phyloP scores from a whole-genome alignment of 2,329 filamentous ascomycete genomes.

The Aspergillus bombycis region DNA sequence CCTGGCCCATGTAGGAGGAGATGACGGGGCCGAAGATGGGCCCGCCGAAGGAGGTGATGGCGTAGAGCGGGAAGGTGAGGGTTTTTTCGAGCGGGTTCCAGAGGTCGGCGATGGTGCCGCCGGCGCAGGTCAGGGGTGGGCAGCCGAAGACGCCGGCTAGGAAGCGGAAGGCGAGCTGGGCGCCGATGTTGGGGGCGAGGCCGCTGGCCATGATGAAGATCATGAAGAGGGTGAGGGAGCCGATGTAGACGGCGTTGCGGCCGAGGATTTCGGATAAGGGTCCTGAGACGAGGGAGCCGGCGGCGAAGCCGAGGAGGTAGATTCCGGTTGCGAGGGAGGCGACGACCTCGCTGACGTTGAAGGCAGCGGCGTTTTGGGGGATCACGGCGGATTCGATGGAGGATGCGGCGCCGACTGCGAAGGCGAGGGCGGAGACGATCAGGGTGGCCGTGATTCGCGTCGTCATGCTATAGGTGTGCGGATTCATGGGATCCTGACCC shows the following conservation, averaged over 20 bases:
- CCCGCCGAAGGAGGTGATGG: constrained; percentile 47
- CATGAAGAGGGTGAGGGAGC: constrained; percentile 49
- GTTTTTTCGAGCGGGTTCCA: constrained; percentile 51
- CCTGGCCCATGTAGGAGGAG: constrained; percentile 17
- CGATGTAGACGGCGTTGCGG: constrained; percentile 54
- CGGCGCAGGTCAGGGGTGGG: constrained; percentile 48
- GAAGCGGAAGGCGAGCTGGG: constrained; percentile 54
- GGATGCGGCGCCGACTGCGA: constrained; percentile 55
- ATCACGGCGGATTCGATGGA: constrained; percentile 57
- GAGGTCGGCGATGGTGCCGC: constrained; percentile 50
- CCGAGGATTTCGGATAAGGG: constrained; percentile 54
- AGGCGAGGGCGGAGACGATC: constrained; percentile 52
- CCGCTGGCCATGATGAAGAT: constrained; percentile 53
- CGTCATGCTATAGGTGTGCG: constrained; percentile 42
- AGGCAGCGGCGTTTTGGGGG: constrained; percentile 47
- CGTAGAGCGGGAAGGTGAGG: constrained; percentile 54
- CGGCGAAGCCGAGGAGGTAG: constrained; percentile 50
- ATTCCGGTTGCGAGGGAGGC: constrained; percentile 51
- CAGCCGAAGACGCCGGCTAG: constrained; percentile 52
- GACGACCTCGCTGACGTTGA: constrained; percentile 55
- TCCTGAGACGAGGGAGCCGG: constrained; percentile 52
- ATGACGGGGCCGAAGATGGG: constrained; percentile 26
- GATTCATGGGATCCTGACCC: constrained; percentile 37
- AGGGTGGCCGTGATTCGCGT: constrained; percentile 45
- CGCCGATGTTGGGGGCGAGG: constrained; percentile 52